Evolutionary conservation across 2,329 filamentous ascomycete species (phyloP), one percentile per base, ranked within the genome.

Genomic region (Pseudopyricularia javanii): DNA sequence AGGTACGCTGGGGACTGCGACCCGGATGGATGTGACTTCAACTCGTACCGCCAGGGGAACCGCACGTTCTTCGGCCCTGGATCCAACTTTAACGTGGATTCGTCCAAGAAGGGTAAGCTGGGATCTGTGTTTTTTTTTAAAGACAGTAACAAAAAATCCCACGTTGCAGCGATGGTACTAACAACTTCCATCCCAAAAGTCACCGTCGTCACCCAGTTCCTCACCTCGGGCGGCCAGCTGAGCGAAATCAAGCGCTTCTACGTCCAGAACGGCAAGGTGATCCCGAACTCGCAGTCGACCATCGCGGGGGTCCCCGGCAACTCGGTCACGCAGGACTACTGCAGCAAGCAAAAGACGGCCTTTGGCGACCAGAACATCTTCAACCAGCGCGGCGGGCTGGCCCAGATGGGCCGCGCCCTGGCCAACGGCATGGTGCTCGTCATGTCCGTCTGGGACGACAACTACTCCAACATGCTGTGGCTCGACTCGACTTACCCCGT

Each of bases 381-480:
- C 70, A 62, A 67, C 40, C 56, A 62, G 43, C 72, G 78, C 57
- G 83, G 82, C 54, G 83, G 82, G 20, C 63, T 85, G 54, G 63
- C 66, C n/a, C 65, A 67, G 34, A 83, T 86, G 76, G 73, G 73
- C 56, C 61, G 68, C 54, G 70, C 69, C 40, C 60, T 74, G 47
- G 59, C 63, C 49, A 56, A 60, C 11, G 63, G 64, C 59, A 74
- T 74, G 72, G 73, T 75, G 32, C 70, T 75, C 30, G 72, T 74
- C 59, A 66, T 75, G 64, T 73, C 70, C 52, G 60, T 75, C 55
- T 83, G 80, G 80, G 79, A 85, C 62, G 83, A 87, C 68, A 77
- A 86, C 67, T 67, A 76, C 55, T 69, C 78, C 61, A 75, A 83
- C 69, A 88, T 88, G 83, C 76, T 85, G 61, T 88, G 85, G 85